Evolutionary conservation across 148 eudicot species (phyloP).

Genomic region (Fagopyrum homotropicum): DNA sequence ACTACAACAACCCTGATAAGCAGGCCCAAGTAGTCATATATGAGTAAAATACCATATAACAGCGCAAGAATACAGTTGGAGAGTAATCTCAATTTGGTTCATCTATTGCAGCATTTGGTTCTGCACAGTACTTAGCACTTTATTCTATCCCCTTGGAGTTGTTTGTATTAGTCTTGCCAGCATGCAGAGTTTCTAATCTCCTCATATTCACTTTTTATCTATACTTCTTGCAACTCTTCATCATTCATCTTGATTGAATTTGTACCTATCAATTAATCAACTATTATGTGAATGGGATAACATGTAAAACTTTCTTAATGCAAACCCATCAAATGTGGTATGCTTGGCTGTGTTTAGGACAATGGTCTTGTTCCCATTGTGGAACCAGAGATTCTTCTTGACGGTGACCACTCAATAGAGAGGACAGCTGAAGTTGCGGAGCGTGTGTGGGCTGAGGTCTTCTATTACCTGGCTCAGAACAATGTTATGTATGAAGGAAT

Average conservation of each 20-base stretch:
- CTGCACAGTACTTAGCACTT: too few relatives aligned
- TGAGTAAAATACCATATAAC: not conserved
- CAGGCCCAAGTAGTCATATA: not conserved
- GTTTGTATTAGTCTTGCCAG: too few relatives aligned
- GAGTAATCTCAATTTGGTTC: not conserved
- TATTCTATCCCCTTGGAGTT: too few relatives aligned
- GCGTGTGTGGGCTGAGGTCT: constrained; percentile 88
- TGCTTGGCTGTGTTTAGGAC: constrained; percentile 34
- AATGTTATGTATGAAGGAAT: constrained; percentile 81
- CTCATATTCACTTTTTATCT: not conserved
- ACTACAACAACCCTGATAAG: not conserved
- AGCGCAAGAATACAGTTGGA: not conserved
- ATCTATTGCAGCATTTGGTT: too few relatives aligned
- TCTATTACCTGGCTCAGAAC: constrained; percentile 83
- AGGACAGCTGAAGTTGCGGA: constrained; percentile 87
- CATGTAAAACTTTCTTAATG: too few relatives aligned
- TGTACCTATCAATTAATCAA: too few relatives aligned
- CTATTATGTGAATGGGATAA: too few relatives aligned
- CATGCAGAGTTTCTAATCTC: not conserved
- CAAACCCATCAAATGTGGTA: not conserved
- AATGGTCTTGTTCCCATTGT: constrained; percentile 94
- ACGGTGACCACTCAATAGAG: constrained; percentile 90
- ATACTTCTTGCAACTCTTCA: not conserved
- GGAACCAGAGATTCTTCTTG: constrained; percentile 95
- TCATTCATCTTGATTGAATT: not conserved